A percentile compares a stretch with the other conserved stretches of the same genome.
Evolutionary conservation across 148 eudicot species (phyloP).

Genomic region (Persicaria maculosa): DNA sequence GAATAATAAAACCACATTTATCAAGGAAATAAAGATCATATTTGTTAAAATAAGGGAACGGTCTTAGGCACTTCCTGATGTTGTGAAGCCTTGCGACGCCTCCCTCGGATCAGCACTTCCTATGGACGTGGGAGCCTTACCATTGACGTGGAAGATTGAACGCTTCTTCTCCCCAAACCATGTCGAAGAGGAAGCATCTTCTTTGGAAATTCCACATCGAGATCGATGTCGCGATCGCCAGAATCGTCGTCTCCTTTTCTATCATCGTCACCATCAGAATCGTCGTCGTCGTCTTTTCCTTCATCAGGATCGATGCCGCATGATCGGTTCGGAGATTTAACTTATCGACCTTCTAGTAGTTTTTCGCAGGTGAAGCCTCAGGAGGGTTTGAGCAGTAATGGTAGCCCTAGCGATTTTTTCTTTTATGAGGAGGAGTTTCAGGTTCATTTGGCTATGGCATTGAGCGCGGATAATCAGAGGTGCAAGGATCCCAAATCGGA

Average conservation of each 20-base stretch:
- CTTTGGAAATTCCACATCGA: slow-evolving; percentile 8
- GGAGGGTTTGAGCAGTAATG: slow-evolving; percentile 5
- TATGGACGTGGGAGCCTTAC: too few relatives aligned
- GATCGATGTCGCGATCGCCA: slow-evolving; percentile 6
- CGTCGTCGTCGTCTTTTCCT: slow-evolving; percentile 21
- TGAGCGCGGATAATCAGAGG: slow-evolving; percentile 60
- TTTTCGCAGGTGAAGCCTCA: slow-evolving; percentile 16
- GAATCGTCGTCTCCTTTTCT: slow-evolving; percentile 9
- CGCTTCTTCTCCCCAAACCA: too few relatives aligned
- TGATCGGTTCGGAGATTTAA: slow-evolving; percentile 11
- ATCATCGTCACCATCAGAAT: slow-evolving; percentile 16
- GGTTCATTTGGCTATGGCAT: slow-evolving; percentile 82
- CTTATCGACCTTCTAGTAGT: slow-evolving; percentile 16
- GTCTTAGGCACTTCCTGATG: too few relatives aligned
- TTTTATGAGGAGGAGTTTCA: slow-evolving; percentile 89
- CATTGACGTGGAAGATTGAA: too few relatives aligned
- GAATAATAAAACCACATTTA: too few relatives aligned
- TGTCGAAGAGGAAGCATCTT: slow-evolving; percentile 11
- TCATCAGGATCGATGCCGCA: background rate
- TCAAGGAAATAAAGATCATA: too few relatives aligned
- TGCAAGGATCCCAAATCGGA: slow-evolving; percentile 61
- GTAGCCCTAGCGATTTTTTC: slow-evolving; percentile 32
- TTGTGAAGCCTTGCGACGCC: too few relatives aligned
- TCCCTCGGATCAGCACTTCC: too few relatives aligned
- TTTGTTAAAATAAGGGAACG: too few relatives aligned